Percentiles rank a stretch among this genome's conserved stretches.
phyloP scores from a whole-genome alignment of 106 monocot species.

The Dendrobium nobile region DNA sequence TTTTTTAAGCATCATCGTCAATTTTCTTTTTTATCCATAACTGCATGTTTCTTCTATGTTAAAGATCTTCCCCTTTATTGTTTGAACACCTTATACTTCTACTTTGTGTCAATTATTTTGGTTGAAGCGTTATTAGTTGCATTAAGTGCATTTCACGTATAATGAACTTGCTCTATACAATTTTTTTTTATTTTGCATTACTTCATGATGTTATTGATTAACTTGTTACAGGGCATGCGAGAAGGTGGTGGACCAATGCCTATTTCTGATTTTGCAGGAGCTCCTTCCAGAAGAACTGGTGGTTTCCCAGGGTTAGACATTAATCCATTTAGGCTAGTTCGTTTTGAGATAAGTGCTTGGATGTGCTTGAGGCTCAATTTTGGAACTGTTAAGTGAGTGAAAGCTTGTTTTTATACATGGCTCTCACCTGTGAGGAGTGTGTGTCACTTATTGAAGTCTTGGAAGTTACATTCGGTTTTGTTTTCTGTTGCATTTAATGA shows the following conservation, averaged over 20 bases:
- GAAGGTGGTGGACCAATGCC: slow-evolving; percentile 21
- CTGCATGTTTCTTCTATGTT: neutral
- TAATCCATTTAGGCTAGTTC: neutral
- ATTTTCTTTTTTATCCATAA: neutral
- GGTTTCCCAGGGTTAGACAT: slow-evolving; percentile 21
- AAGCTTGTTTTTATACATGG: neutral
- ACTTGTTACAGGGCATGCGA: slow-evolving; percentile 16
- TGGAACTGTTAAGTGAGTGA: neutral
- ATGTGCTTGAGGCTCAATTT: neutral
- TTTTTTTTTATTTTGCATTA: neutral
- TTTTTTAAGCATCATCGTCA: neutral
- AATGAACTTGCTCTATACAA: neutral
- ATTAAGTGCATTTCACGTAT: neutral
- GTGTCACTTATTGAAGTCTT: neutral
- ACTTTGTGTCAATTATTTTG: neutral
- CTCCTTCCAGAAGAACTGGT: slow-evolving; percentile 14
- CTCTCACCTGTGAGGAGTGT: neutral
- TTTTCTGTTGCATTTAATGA: neutral
- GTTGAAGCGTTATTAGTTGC: neutral
- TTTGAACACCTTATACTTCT: neutral
- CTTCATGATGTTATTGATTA: neutral
- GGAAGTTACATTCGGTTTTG: neutral
- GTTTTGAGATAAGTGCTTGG: neutral
- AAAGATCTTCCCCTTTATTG: neutral
- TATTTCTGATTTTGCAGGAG: slow-evolving; percentile 12